Evolutionary conservation across 169 alveolate species (phyloP).

Genomic region (Fabrea salina): DNA sequence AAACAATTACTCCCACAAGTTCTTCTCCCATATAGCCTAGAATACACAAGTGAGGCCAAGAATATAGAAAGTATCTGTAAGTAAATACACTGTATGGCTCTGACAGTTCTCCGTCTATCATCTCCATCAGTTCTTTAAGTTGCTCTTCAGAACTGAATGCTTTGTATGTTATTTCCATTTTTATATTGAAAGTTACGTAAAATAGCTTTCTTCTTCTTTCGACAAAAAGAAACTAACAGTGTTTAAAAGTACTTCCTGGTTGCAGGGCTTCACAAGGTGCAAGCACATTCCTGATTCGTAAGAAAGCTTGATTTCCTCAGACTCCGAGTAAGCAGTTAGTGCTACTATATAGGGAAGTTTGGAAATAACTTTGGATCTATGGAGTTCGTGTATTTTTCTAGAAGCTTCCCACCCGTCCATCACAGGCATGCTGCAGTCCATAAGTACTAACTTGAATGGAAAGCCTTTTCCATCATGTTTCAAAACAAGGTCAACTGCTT

Average conservation of each 20-base stretch:
- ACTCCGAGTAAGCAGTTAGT: background rate
- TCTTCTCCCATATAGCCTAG: background rate
- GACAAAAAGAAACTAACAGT: too few relatives aligned
- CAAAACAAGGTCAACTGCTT: background rate
- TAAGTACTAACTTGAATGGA: background rate
- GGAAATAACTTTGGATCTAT: background rate
- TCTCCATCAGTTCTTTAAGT: constrained; percentile 53
- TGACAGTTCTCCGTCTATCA: constrained; percentile 77
- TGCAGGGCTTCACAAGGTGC: constrained; percentile 4
- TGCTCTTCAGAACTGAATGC: constrained; percentile 62
- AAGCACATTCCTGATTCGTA: background rate
- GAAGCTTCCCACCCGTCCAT: constrained; percentile 26
- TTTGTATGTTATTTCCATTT: constrained; percentile 42
- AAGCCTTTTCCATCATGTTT: background rate
- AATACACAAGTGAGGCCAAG: constrained; percentile 75
- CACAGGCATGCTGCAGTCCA: constrained; percentile 25
- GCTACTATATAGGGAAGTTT: background rate
- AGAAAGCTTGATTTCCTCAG: background rate
- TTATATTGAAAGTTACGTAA: too few relatives aligned
- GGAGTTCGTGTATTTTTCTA: background rate
- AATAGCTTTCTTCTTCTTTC: too few relatives aligned
- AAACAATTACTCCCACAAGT: constrained; percentile 45
- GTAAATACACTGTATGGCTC: constrained; percentile 88
- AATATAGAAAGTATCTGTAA: constrained; percentile 78
- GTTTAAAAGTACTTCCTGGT: too few relatives aligned